Base-by-base conservation (phyloP, 768 basidiomycete genomes). In the Lentinula edodes region DNA sequence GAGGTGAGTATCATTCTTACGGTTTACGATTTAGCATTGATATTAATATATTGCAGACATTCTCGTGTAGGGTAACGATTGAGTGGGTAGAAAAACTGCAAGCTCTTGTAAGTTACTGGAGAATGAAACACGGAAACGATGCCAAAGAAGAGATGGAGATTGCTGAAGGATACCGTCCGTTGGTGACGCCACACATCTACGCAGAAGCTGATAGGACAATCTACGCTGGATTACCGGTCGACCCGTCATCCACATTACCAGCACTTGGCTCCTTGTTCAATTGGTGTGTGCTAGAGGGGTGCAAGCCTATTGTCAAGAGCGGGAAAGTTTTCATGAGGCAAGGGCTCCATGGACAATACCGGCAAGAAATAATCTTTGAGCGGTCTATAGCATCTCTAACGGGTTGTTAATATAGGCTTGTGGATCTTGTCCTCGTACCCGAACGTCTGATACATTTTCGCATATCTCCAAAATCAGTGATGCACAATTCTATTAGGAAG, bases 61-160 rank as follows among this genome's bases (percentile, higher is more conserved):
- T 88, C 76, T 86, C 87, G 23, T 76, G 83, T 59, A 75, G 70
- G 36, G 78, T 88, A 50, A 90, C 91, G 0, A 69, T 87, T 54
- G 94, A 98, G 69, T 98, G 95, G 96, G 85, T 97, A 53, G 80
- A 84, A 54, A 81, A 87, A 43, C 81, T 98, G 4, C 83, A 83
- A 16, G 82, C 82, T 32, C 78, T 95, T 38, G 73, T 88, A 43
- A 70, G 76, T 3, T 98, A 94, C 69, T 98, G 95, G 95, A 86
- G 81, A 58, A 78, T 83, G 51, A 82, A 88, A 20, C 89, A 94
- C 66, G 82, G 83, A 28, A 77, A 81, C 46, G 93, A 95, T 68
- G 88, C 93, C 13, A 79, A 78, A 62, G 81, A 88, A 61, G 91
- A 93, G 72, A 94, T 95, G 86, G 86, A 91, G 61, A 74, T 92